Conservation (phyloP, 371 early-diverging fungal species). For the Mortierella sp. region DNA sequence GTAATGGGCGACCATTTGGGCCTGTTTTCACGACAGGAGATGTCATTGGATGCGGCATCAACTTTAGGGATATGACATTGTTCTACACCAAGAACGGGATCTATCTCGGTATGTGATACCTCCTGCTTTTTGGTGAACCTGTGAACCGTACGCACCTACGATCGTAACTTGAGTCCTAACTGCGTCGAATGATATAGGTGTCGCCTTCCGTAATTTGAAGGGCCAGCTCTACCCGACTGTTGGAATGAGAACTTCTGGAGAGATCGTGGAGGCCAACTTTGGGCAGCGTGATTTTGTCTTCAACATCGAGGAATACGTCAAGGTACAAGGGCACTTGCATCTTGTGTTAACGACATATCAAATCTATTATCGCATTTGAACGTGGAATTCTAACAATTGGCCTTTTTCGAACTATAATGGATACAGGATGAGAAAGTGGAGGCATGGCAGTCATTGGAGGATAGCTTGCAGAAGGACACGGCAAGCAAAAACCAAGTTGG, state of each 20-base stretch:
- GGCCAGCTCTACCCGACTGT: conserved; percentile 85
- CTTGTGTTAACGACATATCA: neutral
- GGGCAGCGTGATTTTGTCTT: conserved; percentile 88
- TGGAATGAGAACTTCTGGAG: conserved; percentile 92
- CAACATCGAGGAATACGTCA: conserved; percentile 87
- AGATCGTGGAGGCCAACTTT: conserved; percentile 92
- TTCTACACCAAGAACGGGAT: conserved; percentile 96
- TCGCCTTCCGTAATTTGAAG: conserved; percentile 65
- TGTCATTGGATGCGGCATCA: conserved; percentile 92
- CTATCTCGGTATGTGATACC: conserved; percentile 74
- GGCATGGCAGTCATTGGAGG: conserved; percentile 63
- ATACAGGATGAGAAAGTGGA: conserved; percentile 64
- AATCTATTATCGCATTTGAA: neutral
- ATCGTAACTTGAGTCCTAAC: neutral
- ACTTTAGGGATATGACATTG: conserved; percentile 81
- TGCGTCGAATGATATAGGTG: conserved; percentile 58
- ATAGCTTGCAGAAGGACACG: conserved; percentile 22
- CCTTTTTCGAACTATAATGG: neutral
- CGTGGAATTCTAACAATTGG: neutral
- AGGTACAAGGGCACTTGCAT: conserved; percentile 52
- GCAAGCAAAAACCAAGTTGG: conserved; percentile 27
- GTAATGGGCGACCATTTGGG: conserved; percentile 88
- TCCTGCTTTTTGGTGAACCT: neutral
- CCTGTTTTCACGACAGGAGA: conserved; percentile 94
- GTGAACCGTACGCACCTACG: neutral